Evolutionary conservation across 345 rosid species (phyloP), one percentile per base, ranked within the genome.

Genomic region (Ricinus communis): DNA sequence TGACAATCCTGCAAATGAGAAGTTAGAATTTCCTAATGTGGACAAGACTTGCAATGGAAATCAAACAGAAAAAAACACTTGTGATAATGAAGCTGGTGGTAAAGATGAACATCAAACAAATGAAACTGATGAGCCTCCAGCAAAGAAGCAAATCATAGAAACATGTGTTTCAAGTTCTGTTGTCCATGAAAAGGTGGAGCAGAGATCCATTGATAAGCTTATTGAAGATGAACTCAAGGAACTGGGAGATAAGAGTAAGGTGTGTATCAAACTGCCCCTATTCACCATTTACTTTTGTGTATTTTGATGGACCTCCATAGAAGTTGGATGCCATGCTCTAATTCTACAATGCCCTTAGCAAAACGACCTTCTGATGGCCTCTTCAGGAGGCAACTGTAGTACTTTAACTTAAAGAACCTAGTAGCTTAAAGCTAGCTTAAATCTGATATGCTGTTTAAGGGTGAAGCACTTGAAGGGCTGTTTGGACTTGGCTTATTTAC

Each of bases 221-320:
- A 95, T 95, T 67, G 99, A 92, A 73, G 99, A 85, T 70, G 99
- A 95, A 73, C 88, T 95, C 9, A 77, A 80, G 78, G 99, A 93
- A 82, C 93, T 95, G 50, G 91, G 96, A 49, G 99, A 92, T 73
- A 93, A 89, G 84, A 95, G 74, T 77, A 93, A 95, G 98, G 99
- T 87, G 56, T 30, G 71, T 70, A 62, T 55, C 24, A 70, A 30
- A 40, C 16, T 47, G 65, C 54, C 31, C 62, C 33, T 36, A 6
- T 46, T 1, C 45, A 14, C n/a, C 53, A 43, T 40, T 40, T 27
- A 38, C 53, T 53, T 59, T 53, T 11, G 13, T 62, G 62, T 41
- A n/a, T 16, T 53, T 40, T 15, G 3, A 31, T 43, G 41, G 55
- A 19, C 60, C 58, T 36, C 18, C 71, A 28, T 6, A 0, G n/a